Evolutionary conservation across 2,329 filamentous ascomycete species (phyloP), one percentile per base, ranked within the genome.

Genomic region (Apiospora saccharicola): DNA sequence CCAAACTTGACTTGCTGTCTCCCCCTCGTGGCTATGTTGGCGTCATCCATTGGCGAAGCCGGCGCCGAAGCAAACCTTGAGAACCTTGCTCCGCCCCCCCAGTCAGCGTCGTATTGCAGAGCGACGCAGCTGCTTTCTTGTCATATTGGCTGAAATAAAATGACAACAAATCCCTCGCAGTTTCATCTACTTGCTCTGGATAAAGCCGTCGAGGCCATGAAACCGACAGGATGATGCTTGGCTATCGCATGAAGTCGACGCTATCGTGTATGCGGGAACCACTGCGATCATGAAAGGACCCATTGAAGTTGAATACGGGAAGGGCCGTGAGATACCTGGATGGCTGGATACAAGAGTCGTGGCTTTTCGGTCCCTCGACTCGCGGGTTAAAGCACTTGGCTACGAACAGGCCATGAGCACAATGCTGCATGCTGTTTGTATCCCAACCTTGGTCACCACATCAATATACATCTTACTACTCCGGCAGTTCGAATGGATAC

Each of bases 21-120:
- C 19, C 4, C 34, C 30, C 19, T 41, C 34, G 57, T 64, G 57
- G 57, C 57, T 64, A 41, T 64, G 34, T 19, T 41, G 57, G 57
- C 57, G 34, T 64, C 57, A 64, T 64, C 34, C n/a, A 64, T 64
- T 64, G 57, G 57, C 22, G 19, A 14, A 41, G 46, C 22, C 57
- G 34, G 22, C 22, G 34, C 57, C 16, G 57, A 34, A 41, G 3
- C 34, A 30, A 41, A 64, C 57, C 19, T 64, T 64, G 30, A 64
- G 22, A 7, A 22, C 3, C 57, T 64, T 24, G 57, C 57, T 64
- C 37, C 53, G 57, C 57, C 34, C 57, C 34, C 57, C 57, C 8
- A 19, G 53, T 41, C 53, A 64, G 53, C 30, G 30, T 30, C 30
- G 51, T 12, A 61, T 61, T 61, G 53, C 51, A 22, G 51, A 22